Percentiles rank a stretch among this genome's conserved stretches.
Conservation (phyloP, 2,329 filamentous ascomycete species). For the Penicillium crustosum region DNA sequence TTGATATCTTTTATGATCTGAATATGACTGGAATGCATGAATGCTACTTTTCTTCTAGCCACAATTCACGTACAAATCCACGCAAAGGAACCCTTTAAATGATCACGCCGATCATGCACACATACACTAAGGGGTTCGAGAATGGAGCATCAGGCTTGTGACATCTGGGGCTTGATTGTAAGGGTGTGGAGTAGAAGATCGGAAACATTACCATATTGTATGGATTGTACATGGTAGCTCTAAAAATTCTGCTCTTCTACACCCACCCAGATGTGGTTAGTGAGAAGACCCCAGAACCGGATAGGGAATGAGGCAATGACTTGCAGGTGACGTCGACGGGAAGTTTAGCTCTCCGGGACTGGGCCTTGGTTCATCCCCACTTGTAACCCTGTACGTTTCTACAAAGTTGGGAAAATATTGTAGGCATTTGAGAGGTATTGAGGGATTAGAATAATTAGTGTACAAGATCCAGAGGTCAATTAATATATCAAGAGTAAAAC, state of each 20-base stretch:
- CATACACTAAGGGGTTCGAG: not conserved
- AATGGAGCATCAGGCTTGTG: not conserved
- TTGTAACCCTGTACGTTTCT: not conserved
- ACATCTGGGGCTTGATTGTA: not conserved
- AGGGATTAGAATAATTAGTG: not conserved
- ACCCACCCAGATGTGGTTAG: not conserved
- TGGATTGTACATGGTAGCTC: not conserved
- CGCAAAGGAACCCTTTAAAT: not conserved
- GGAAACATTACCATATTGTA: not conserved
- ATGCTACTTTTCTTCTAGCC: not conserved
- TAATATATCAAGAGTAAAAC: not conserved
- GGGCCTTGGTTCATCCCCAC: not conserved
- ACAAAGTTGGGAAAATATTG: too few species aligned
- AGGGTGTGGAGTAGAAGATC: not conserved
- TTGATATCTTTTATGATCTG: conserved; percentile 13
- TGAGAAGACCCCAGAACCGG: not conserved
- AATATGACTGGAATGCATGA: conserved; percentile 22
- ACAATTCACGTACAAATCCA: not conserved
- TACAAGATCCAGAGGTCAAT: not conserved
- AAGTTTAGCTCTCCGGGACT: conserved; percentile 2
- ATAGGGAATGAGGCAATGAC: conserved; percentile 20
- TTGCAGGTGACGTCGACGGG: conserved; percentile 29
- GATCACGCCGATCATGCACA: not conserved
- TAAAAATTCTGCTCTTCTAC: not conserved
- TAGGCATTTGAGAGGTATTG: not conserved